Base-by-base conservation (phyloP, 2,329 filamentous ascomycete species). In the Daldinia eschscholtzii region DNA sequence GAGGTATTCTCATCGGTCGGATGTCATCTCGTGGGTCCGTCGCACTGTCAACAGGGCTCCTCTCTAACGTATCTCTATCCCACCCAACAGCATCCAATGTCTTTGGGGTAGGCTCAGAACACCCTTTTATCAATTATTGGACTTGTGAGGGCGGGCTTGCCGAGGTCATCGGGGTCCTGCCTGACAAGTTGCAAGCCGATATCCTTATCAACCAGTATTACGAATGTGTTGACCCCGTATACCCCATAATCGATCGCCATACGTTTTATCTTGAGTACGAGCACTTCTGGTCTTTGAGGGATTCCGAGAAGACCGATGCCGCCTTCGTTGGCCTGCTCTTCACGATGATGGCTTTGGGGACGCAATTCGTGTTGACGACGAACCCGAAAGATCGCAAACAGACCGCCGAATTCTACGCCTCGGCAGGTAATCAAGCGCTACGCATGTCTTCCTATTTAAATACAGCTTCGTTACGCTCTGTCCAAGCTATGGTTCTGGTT, bases 111-210 rank as follows among this genome's bases (percentile, higher is more conserved):
- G 92, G 91, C 13, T 89, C 90, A 0, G 91, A 93, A 76, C 91
- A 93, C 76, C 92, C 91, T 0, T 94, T 94, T 76, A 89, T 91
- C 75, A 94, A 94, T 76, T 94, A 94, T 79, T 95, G 92, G 92
- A 94, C 92, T 2, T 93, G 90, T 75, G 87, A 90, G 68, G 92
- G 92, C 55, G 92, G 92, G 0, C 81, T 95, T 18, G 84, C 88
- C 7, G 92, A 95, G 79, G 91, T 94, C 6, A 89, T 94, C 48
- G 89, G 87, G 1, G 91, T 94, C 3, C 82, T 95, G 12, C 92
- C 92, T 0, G 90, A 90, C 64, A 94, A 93, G 80, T 81, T 90
- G 7, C 92, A 94, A 78, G 91, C 91, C 60, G 91, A 94, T 72
- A 89, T 92, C 42, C 82, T 94, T 12, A 79, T 91, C 39, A 82